Evolutionary conservation across 2,329 filamentous ascomycete genomes (phyloP).

Genomic region (Aaosphaeria pasadenensis): DNA sequence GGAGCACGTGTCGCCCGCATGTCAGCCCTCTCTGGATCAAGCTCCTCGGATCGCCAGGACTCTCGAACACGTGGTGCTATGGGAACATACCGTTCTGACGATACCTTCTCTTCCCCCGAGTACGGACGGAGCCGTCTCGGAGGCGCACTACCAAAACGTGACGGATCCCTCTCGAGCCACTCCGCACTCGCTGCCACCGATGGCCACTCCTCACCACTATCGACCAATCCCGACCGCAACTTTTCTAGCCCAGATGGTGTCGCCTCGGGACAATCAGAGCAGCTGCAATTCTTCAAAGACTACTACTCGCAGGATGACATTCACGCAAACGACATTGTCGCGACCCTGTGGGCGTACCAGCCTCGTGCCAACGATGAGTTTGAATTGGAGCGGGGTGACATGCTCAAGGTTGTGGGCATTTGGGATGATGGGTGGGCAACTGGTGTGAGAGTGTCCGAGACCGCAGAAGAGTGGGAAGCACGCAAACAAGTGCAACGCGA

Average conservation of each 20-base stretch:
- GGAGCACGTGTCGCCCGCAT: constrained; percentile 91
- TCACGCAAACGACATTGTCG: constrained; percentile 82
- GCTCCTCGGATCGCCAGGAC: constrained; percentile 50
- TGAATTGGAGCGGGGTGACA: constrained; percentile 87
- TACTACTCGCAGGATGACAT: constrained; percentile 98
- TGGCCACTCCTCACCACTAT: constrained; percentile 69
- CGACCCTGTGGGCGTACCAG: constrained; percentile 94
- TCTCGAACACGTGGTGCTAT: constrained; percentile 22
- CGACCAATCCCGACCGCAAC: constrained; percentile 52
- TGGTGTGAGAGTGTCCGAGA: constrained; percentile 76
- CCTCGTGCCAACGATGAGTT: constrained; percentile 93
- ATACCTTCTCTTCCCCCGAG: constrained; percentile 69
- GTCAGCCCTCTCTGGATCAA: constrained; percentile 82
- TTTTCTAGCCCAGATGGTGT: constrained; percentile 83
- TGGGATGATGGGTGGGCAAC: constrained; percentile 99
- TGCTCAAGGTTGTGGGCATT: constrained; percentile 97
- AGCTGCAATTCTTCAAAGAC: constrained; percentile 94
- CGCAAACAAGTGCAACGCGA: constrained; percentile 77
- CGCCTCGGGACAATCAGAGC: constrained; percentile 88
- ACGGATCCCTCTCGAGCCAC: constrained; percentile 84
- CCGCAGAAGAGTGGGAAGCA: constrained; percentile 84
- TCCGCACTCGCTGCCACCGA: constrained; percentile 68
- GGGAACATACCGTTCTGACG: constrained; percentile 41
- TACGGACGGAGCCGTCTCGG: constrained; percentile 51
- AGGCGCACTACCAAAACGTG: constrained; percentile 59